Conservation (phyloP, 2,329 filamentous ascomycete species). For the Ilyonectria destructans region DNA sequence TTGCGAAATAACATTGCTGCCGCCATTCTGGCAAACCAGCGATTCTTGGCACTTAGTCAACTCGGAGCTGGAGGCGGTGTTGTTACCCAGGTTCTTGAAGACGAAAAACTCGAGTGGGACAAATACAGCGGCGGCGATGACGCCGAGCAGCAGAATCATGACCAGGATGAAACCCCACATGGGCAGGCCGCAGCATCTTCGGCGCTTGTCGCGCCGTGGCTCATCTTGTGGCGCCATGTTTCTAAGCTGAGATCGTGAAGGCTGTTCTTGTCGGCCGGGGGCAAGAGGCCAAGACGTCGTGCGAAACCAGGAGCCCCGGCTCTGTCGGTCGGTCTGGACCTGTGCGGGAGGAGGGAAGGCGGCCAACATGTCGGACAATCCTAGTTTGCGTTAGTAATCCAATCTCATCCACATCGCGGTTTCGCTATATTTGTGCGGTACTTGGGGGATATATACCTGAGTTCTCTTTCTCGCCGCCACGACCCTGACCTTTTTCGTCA, state of each 20-base stretch:
- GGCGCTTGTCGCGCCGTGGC: slow-evolving; percentile 57
- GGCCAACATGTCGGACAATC: slow-evolving; percentile 76
- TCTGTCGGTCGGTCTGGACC: slow-evolving; percentile 59
- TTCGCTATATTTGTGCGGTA: slow-evolving; percentile 36
- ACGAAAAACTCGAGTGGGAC: slow-evolving; percentile 81
- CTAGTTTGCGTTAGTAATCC: slow-evolving; percentile 66
- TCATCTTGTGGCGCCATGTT: slow-evolving; percentile 45
- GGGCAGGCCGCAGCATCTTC: slow-evolving; percentile 88
- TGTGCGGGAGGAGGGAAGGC: slow-evolving; percentile 76
- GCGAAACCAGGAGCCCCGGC: slow-evolving; percentile 64
- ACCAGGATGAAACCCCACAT: slow-evolving; percentile 82
- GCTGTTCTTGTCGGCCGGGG: slow-evolving; percentile 45
- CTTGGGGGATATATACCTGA: slow-evolving; percentile 53
- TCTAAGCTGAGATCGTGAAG: slow-evolving; percentile 43
- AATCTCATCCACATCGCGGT: slow-evolving; percentile 38
- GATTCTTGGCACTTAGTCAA: slow-evolving; percentile 72
- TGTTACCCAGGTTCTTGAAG: slow-evolving; percentile 64
- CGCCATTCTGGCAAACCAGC: slow-evolving; percentile 84
- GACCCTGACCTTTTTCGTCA: slow-evolving; percentile 59
- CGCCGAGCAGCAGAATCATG: slow-evolving; percentile 76
- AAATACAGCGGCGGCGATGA: slow-evolving; percentile 86
- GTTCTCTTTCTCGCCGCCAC: slow-evolving; percentile 58
- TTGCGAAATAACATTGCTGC: slow-evolving; percentile 79
- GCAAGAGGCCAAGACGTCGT: slow-evolving; percentile 67
- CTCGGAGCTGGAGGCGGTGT: slow-evolving; percentile 54